Evolutionary conservation across 2,329 filamentous ascomycete genomes (phyloP).

Genomic region (Talaromyces sp.): DNA sequence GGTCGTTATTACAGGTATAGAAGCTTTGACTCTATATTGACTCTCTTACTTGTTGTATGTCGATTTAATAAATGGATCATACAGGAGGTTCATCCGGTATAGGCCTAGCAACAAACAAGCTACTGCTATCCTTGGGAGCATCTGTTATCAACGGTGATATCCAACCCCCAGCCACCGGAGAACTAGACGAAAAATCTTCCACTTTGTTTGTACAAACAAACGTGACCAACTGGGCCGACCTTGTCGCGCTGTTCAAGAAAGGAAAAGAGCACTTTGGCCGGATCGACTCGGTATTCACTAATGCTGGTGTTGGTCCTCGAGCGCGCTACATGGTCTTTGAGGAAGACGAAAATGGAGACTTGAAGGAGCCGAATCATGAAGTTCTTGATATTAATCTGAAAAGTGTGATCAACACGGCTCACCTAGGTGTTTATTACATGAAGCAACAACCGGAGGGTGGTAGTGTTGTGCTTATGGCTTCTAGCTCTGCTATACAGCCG

Average conservation of each 20-base stretch:
- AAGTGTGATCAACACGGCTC: slow-evolving; percentile 47
- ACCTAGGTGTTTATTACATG: slow-evolving; percentile 48
- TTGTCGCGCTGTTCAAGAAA: slow-evolving; percentile 49
- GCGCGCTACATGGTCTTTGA: slow-evolving; percentile 44
- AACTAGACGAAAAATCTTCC: slow-evolving; percentile 13
- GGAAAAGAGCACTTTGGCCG: slow-evolving; percentile 38
- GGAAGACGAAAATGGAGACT: slow-evolving; percentile 47
- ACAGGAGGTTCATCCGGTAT: slow-evolving; percentile 57
- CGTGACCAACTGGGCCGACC: slow-evolving; percentile 47
- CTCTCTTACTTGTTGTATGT: not conserved
- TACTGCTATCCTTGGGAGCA: slow-evolving; percentile 50
- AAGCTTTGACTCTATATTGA: not conserved
- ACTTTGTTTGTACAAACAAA: slow-evolving; percentile 44
- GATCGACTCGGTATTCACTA: slow-evolving; percentile 48
- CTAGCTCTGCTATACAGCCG: slow-evolving; percentile 47
- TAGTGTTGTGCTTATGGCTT: slow-evolving; percentile 53
- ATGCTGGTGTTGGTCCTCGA: slow-evolving; percentile 51
- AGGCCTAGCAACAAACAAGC: slow-evolving; percentile 51
- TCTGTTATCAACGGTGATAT: slow-evolving; percentile 53
- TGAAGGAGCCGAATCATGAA: slow-evolving; percentile 39
- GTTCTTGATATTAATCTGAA: slow-evolving; percentile 49
- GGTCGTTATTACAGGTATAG: slow-evolving; percentile 49
- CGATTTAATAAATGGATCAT: not conserved
- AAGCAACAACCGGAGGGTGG: slow-evolving; percentile 44
- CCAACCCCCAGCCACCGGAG: slow-evolving; percentile 29